Evolutionary conservation across 2,329 filamentous ascomycete genomes (phyloP).

Genomic region (Cordyceps militaris): DNA sequence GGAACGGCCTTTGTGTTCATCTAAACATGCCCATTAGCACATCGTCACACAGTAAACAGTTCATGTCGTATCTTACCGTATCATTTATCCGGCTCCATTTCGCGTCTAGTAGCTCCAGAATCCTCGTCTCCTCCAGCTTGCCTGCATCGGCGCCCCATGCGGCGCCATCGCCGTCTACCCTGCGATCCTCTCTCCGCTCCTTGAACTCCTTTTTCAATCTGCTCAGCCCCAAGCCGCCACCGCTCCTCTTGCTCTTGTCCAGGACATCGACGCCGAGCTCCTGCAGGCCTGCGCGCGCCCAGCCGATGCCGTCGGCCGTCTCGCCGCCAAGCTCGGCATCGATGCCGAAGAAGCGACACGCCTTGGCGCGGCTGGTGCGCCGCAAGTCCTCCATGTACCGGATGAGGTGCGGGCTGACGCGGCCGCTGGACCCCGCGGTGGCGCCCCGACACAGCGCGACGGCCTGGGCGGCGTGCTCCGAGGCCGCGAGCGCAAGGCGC

Average conservation of each 20-base stretch:
- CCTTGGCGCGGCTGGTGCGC: conserved; percentile 70
- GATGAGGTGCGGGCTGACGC: conserved; percentile 57
- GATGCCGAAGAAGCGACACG: conserved; percentile 83
- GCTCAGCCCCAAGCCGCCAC: conserved; percentile 44
- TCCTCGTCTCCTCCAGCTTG: conserved; percentile 72
- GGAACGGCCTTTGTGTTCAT: conserved; percentile 77
- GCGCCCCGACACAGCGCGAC: conserved; percentile 40
- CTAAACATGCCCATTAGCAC: conserved; percentile 30
- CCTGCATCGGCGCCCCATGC: conserved; percentile 80
- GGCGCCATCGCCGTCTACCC: conserved; percentile 60
- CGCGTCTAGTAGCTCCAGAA: conserved; percentile 76
- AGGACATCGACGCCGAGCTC: conserved; percentile 60
- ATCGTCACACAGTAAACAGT: conserved; percentile 4
- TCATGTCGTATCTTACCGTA: conserved; percentile 50
- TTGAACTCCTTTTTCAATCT: conserved; percentile 66
- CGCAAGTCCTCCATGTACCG: conserved; percentile 71
- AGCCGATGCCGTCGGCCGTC: conserved; percentile 78
- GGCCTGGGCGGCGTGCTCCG: conserved; percentile 78
- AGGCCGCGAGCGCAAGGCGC: conserved; percentile 76
- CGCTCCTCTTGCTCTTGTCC: conserved; percentile 36
- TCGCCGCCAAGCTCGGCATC: conserved; percentile 79
- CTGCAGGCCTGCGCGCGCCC: conserved; percentile 70
- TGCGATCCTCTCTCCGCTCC: conserved; percentile 72
- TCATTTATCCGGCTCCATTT: conserved; percentile 95
- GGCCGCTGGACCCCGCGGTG: conserved; percentile 31